phyloP scores from a whole-genome alignment of 768 basidiomycete genomes.

The Auriscalpium orientale region DNA sequence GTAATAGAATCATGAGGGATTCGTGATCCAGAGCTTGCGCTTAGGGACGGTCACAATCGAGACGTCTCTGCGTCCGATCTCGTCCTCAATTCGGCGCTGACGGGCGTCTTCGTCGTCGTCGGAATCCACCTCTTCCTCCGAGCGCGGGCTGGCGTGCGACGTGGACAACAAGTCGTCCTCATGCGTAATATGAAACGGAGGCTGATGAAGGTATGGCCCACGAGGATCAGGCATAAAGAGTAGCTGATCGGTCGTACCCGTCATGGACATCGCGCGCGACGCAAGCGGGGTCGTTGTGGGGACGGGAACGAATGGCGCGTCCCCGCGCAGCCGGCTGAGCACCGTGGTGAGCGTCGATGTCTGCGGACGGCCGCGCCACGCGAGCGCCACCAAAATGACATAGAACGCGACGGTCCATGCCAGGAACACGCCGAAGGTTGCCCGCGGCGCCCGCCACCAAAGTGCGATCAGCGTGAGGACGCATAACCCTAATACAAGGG shows the following conservation, averaged over 20 bases:
- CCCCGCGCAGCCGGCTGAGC: slow-evolving; percentile 35
- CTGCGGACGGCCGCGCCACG: slow-evolving; percentile 52
- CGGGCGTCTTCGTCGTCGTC: slow-evolving; percentile 69
- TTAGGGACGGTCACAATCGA: slow-evolving; percentile 73
- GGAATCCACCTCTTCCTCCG: slow-evolving; percentile 43
- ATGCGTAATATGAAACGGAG: slow-evolving; percentile 42
- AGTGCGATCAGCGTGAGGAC: slow-evolving; percentile 50
- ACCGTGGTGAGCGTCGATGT: slow-evolving; percentile 49
- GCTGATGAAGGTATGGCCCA: slow-evolving; percentile 65
- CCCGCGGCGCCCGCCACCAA: slow-evolving; percentile 46
- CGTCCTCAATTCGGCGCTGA: slow-evolving; percentile 72
- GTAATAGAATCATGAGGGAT: slow-evolving; percentile 38
- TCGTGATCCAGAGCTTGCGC: slow-evolving; percentile 67
- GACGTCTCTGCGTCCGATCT: slow-evolving; percentile 75
- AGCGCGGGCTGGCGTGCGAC: slow-evolving; percentile 39
- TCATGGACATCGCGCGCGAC: slow-evolving; percentile 33
- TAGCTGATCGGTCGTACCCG: slow-evolving; percentile 33
- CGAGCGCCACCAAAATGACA: slow-evolving; percentile 38
- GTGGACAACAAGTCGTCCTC: slow-evolving; percentile 36
- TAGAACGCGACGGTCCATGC: slow-evolving; percentile 57
- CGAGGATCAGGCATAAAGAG: slow-evolving; percentile 36
- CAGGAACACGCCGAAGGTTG: slow-evolving; percentile 58
- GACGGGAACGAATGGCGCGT: slow-evolving; percentile 18
- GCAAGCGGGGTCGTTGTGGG: slow-evolving; percentile 28
- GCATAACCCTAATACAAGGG: slow-evolving; percentile 49